Percentiles rank a stretch among this genome's conserved stretches.
phyloP scores from a whole-genome alignment of 208 protist species.

The Trypanosoma avium region DNA sequence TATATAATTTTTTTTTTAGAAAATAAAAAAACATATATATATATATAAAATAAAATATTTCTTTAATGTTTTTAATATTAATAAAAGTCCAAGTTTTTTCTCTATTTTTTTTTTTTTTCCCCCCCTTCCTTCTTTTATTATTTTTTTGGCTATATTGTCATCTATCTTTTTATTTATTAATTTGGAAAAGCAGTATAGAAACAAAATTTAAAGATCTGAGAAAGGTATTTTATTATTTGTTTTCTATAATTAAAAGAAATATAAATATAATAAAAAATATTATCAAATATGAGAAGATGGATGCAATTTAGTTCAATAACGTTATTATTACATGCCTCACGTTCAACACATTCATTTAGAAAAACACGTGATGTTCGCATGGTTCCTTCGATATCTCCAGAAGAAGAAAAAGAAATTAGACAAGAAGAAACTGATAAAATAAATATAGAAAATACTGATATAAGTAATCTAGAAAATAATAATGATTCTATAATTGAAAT shows the following conservation, averaged over 20 bases:
- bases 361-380: slow-evolving; percentile 17
- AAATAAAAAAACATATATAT: too few relatives aligned
- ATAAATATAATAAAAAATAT: neutral
- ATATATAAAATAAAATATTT: too few relatives aligned
- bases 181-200: too few relatives aligned
- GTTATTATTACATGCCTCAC: neutral
- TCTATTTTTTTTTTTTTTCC: neutral
- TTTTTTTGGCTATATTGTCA: too few relatives aligned
- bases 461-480: neutral
- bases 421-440: neutral
- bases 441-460: neutral
- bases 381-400: slow-evolving; percentile 4
- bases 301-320: neutral
- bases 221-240: too few relatives aligned
- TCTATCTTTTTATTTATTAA: too few relatives aligned
- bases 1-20: neutral
- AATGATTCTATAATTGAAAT: slow-evolving; percentile 18
- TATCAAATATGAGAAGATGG: slow-evolving; percentile 9
- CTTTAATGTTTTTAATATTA: too few relatives aligned
- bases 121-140: neutral
- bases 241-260: too few relatives aligned
- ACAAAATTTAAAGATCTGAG: too few relatives aligned
- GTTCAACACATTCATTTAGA: neutral
- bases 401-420: neutral
- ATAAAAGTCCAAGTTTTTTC: too few relatives aligned